These are phyloP conservation scores for Hericium alpestre DNA, from an alignment of 768 basidiomycete genomes.

Conservation along the genomic window DNA sequence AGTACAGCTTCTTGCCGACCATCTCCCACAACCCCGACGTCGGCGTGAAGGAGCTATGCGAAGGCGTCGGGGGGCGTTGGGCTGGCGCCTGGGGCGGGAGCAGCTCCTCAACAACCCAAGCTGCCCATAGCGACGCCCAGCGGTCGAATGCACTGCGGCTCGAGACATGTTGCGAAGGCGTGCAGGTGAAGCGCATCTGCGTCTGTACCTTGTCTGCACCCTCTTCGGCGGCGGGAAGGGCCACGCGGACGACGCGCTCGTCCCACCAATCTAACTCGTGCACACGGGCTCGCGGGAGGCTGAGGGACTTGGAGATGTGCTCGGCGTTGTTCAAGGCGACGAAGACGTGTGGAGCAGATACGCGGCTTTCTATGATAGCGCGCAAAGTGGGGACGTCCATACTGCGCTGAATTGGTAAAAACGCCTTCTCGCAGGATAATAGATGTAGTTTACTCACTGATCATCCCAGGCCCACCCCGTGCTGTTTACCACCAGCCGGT, in stretches of 20 bases:
- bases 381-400: slow-evolving; percentile 25
- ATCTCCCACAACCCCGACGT: slow-evolving; percentile 15
- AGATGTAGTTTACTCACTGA: slow-evolving; percentile 9
- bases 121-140: slow-evolving; percentile 53
- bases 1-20: slow-evolving; percentile 42
- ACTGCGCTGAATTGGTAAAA: slow-evolving; percentile 6
- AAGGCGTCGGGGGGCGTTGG: not conserved
- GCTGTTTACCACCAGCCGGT: too few species aligned
- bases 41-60: not conserved
- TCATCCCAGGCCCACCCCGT: too few species aligned
- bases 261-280: slow-evolving; percentile 47
- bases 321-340: slow-evolving; percentile 33
- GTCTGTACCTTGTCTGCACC: slow-evolving; percentile 5
- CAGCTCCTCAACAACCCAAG: slow-evolving; percentile 53
- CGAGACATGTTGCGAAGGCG: slow-evolving; percentile 57
- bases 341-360: slow-evolving; percentile 29
- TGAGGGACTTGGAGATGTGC: slow-evolving; percentile 21
- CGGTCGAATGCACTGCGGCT: slow-evolving; percentile 39
- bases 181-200: slow-evolving; percentile 42
- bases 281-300: slow-evolving; percentile 22
- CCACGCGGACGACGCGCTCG: slow-evolving; percentile 15
- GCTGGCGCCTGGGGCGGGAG: slow-evolving; percentile 12
- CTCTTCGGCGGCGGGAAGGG: slow-evolving; percentile 14
- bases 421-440: not conserved
- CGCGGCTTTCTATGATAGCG: slow-evolving; percentile 15